Evolutionary conservation across 352 stramenopile species (phyloP), one percentile per base, ranked within the genome.

Genomic region (Phytophthora boehmeriae): DNA sequence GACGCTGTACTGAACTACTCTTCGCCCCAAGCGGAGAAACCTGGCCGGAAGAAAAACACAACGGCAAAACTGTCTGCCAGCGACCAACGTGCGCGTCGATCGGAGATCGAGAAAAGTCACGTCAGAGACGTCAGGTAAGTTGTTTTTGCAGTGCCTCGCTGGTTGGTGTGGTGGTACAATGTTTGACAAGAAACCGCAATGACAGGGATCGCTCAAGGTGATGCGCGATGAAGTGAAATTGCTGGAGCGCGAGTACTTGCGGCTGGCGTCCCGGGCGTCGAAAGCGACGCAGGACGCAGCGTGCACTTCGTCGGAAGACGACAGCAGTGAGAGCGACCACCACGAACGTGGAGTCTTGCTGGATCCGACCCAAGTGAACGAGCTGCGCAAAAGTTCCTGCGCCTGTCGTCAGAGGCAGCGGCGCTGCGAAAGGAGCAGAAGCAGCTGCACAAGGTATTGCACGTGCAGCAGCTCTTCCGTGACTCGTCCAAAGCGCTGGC

Each of bases 101-200:
- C 76, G 19, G 80, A 88, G 72, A 88, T 90, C 48, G 80, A 90
- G 60, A 74, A 75, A 73, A 77, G 38, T 90, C 80, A 17, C 73
- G 80, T 6, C 68, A 87, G 55, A 71, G 80, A 19, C 77, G 74
- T 22, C 60, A 82, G 61, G 61, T 69, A 25, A 36, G 50, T 56
- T 53, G 32, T 2, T 20, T 44, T 16, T 14, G 6, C 17, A 17
- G 11, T 43, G 42, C 20, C 5, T 23, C 20, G 4, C 30, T 28
- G 30, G 16, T n/a, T 44, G n/a, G n/a, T n/a, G n/a, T 27, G 41
- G 14, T 54, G 27, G 25, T 30, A 30, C 25, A 30, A 30, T 30
- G 6, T 30, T 30, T 30, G 25, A 30, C 25, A 30, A 30, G 3
- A 6, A 30, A 8, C 6, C 25, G 6, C 25, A 30, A 16, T 34